These are phyloP conservation scores for Hypholoma sublateritium DNA, from an alignment of 768 basidiomycete species.

Conservation along the genomic window DNA sequence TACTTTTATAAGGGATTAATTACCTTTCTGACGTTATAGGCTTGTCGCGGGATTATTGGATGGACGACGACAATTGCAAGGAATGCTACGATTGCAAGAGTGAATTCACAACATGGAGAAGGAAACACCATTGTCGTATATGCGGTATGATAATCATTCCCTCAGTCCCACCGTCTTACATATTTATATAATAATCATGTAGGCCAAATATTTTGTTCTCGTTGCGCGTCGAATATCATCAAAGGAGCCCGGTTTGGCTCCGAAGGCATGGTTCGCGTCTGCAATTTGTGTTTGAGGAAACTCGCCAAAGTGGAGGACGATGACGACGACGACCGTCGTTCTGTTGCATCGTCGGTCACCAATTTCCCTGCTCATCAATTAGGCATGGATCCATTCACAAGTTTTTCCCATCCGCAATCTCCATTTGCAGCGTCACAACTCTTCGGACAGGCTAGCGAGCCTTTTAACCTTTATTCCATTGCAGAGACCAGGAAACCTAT, in stretches of 20 bases:
- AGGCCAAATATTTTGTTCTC: constrained; percentile 98
- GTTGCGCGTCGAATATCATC: constrained; percentile 96
- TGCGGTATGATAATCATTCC: constrained; percentile 56
- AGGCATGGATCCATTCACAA: constrained; percentile 39
- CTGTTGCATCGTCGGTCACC: constrained; percentile 69
- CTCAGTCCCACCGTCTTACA: neutral
- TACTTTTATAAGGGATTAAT: neutral
- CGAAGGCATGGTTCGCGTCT: constrained; percentile 93
- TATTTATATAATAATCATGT: neutral
- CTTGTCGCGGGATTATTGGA: constrained; percentile 96
- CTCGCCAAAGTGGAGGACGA: constrained; percentile 86
- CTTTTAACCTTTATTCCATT: constrained; percentile 81
- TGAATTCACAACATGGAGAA: constrained; percentile 89
- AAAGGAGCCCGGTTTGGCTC: constrained; percentile 92
- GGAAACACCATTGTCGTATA: constrained; percentile 97
- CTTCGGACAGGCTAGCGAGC: constrained; percentile 75
- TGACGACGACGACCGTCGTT: constrained; percentile 87
- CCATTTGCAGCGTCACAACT: constrained; percentile 88
- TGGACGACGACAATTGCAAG: constrained; percentile 95
- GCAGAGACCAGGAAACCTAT: constrained; percentile 66
- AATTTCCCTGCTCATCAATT: constrained; percentile 81
- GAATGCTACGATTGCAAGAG: constrained; percentile 97
- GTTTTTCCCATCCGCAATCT: constrained; percentile 64
- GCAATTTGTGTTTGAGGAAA: constrained; percentile 93
- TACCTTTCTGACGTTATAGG: constrained; percentile 33